These are phyloP conservation scores for Ascochyta pisi DNA, from an alignment of 2,329 filamentous ascomycete genomes.

Conservation along the genomic window DNA sequence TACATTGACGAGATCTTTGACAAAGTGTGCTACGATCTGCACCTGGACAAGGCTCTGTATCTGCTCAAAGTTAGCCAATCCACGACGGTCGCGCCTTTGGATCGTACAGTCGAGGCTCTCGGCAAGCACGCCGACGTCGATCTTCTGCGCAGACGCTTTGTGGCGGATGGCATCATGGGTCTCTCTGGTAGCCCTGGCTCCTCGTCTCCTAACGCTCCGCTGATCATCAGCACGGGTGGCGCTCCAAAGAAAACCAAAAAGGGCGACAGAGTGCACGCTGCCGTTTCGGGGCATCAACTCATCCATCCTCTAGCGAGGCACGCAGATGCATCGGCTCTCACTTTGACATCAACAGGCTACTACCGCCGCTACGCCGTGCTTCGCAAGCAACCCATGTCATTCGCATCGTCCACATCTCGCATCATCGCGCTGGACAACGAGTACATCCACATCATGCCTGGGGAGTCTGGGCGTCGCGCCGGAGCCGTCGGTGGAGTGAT, in stretches of 20 bases:
- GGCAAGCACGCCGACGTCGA: constrained; percentile 78
- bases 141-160: constrained; percentile 75
- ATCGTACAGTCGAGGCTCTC: constrained; percentile 80
- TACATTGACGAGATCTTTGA: constrained; percentile 85
- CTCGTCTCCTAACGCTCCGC: constrained; percentile 71
- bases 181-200: constrained; percentile 73
- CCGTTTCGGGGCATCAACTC: constrained; percentile 57
- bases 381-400: constrained; percentile 82
- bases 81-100: constrained; percentile 75
- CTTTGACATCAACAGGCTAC: constrained; percentile 45
- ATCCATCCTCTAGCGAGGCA: constrained; percentile 72
- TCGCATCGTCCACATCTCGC: constrained; percentile 77
- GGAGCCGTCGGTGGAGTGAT: constrained; percentile 20
- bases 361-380: constrained; percentile 82
- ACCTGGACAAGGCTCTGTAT: constrained; percentile 79
- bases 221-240: constrained; percentile 62
- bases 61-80: constrained; percentile 79
- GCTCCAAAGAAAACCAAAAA: constrained; percentile 60
- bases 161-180: constrained; percentile 73
- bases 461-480: constrained; percentile 60
- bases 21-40: constrained; percentile 76
- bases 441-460: constrained; percentile 84
- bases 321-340: constrained; percentile 50
- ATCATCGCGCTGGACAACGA: constrained; percentile 83
- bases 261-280: constrained; percentile 57